Evolutionary conservation across 1,284 basidiomycete genomes (phyloP).

Genomic region (Leccinum pachyderme): DNA sequence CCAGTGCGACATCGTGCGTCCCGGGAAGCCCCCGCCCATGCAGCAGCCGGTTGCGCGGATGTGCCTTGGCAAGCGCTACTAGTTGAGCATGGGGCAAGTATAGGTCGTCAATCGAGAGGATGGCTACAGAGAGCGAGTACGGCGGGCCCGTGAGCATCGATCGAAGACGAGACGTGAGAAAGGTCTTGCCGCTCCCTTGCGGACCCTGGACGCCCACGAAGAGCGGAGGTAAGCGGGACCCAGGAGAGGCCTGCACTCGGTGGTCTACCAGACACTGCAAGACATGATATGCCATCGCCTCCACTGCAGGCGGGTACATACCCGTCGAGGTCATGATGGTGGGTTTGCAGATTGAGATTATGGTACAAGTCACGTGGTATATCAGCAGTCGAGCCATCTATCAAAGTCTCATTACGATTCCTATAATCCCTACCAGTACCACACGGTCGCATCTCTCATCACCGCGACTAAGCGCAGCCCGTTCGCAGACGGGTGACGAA

Average conservation of each 20-base stretch:
- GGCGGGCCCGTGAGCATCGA: slow-evolving; percentile 47
- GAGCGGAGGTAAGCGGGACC: slow-evolving; percentile 42
- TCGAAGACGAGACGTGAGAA: slow-evolving; percentile 57
- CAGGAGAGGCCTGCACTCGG: slow-evolving; percentile 22
- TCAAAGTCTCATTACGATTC: slow-evolving; percentile 23
- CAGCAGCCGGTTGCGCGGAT: slow-evolving; percentile 65
- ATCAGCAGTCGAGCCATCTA: slow-evolving; percentile 10
- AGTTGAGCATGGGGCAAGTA: slow-evolving; percentile 73
- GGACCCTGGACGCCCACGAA: slow-evolving; percentile 86
- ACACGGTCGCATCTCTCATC: slow-evolving; percentile 21
- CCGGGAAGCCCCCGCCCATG: slow-evolving; percentile 84
- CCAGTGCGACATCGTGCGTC: slow-evolving; percentile 79
- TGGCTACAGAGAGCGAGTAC: slow-evolving; percentile 55
- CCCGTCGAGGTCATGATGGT: slow-evolving; percentile 13
- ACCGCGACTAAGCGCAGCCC: slow-evolving; percentile 9
- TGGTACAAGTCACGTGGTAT: slow-evolving; percentile 16
- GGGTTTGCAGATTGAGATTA: background rate
- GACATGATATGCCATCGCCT: slow-evolving; percentile 47
- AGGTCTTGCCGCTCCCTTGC: slow-evolving; percentile 84
- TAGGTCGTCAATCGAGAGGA: slow-evolving; percentile 84
- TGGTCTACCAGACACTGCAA: slow-evolving; percentile 35
- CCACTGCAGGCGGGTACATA: slow-evolving; percentile 30
- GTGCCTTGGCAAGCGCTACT: slow-evolving; percentile 46
- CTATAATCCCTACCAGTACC: slow-evolving; percentile 30
- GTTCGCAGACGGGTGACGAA: slow-evolving; percentile 6